phyloP scores from a whole-genome alignment of 2,329 filamentous ascomycete species.

The Helotiales sp. region DNA sequence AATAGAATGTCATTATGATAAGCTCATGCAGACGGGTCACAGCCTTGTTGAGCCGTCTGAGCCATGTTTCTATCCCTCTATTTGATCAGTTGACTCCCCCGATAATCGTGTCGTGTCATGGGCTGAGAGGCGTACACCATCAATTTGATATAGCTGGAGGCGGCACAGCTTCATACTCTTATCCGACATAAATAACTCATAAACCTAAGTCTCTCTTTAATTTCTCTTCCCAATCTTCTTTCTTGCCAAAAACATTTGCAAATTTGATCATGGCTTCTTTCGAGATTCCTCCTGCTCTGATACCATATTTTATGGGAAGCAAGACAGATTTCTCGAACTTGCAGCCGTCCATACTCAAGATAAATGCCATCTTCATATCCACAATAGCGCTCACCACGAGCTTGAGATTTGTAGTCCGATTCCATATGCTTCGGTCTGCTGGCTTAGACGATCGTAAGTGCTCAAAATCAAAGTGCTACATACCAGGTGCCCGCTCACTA shows the following conservation, averaged over 20 bases:
- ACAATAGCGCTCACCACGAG: conserved; percentile 13
- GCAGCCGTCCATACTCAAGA: conserved; percentile 7
- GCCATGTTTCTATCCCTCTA: neutral
- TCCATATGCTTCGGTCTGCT: conserved; percentile 21
- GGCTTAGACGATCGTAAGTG: conserved; percentile 24
- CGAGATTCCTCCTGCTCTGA: neutral
- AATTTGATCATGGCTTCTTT: neutral
- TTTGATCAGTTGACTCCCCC: neutral
- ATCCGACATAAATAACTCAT: neutral
- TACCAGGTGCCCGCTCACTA: neutral
- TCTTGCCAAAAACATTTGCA: neutral
- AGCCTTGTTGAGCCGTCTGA: neutral
- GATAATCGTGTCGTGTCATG: neutral
- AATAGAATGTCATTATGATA: neutral
- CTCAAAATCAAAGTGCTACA: neutral
- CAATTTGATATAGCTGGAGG: neutral
- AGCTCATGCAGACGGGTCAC: neutral
- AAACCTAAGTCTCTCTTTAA: neutral
- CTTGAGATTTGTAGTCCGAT: conserved; percentile 24
- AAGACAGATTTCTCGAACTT: neutral
- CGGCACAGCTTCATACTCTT: neutral
- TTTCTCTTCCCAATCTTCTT: neutral
- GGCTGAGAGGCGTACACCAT: neutral
- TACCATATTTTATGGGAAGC: neutral
- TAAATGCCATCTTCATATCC: conserved; percentile 19